Base-by-base conservation (phyloP, 352 stramenopile species). In the Pythium graminicola region DNA sequence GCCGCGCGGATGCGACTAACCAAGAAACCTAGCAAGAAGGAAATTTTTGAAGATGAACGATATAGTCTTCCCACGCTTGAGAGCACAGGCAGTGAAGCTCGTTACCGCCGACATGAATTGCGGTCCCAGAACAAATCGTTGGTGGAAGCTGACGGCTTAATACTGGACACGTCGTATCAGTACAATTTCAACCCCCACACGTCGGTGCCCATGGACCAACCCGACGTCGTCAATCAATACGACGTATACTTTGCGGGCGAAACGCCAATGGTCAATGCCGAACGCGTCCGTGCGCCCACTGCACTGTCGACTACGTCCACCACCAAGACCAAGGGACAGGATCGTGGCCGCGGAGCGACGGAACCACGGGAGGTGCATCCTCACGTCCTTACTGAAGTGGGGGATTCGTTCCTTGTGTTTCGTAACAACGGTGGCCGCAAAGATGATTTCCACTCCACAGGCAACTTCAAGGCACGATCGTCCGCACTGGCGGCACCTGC, bases 361-460 rank as follows among this genome's bases (percentile, higher is more conserved):
- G 54, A 70, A 17, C 69, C 60, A 1, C 26, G 54, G 36, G 43
- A 60, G 31, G 24, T 44, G 24, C 20, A 69, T 69, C 47, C 60
- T 35, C 43, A 83, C 5, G 68, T 89, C 8, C 48, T 89, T 19
- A 89, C 78, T 0, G 78, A 89, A 42, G 75, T 89, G 4, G 73
- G 69, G 2, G 60, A 80, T 42, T 64, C 62, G 8, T 58, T 60
- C 26, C 50, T 61, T 3, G 45, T 81, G 23, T 76, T 57, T 38
- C 50, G 50, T n/a, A 28, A 33, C 45, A 27, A 39, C 45, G 26
- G 13, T 17, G 50, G 76, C 53, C 65, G 26, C 45, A 62, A 71
- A 27, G 57, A 66, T 23, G 56, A 50, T 17, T 23, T 65, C 6
- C 20, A 70, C 20, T 26, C 53, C 2, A 64, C 43, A 16, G 42